Percentiles rank a stretch among this genome's conserved stretches.
These are phyloP conservation scores for Wickerhamiella bombiphila DNA, from an alignment of 805 yeast species.

Conservation along the genomic window DNA sequence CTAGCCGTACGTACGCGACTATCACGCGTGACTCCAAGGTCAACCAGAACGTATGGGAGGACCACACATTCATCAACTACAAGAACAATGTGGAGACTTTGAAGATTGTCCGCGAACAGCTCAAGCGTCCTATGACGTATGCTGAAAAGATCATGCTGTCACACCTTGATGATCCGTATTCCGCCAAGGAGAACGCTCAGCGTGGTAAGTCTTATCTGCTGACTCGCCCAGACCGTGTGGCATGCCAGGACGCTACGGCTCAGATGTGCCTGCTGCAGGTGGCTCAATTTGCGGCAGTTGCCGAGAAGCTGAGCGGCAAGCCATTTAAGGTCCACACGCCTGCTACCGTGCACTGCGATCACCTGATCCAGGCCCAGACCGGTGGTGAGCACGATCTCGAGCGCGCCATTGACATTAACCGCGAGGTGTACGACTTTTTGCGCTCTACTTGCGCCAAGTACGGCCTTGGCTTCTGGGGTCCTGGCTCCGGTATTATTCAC, in stretches of 20 bases:
- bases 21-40: constrained; percentile 58
- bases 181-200: constrained; percentile 50
- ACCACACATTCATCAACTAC: constrained; percentile 77
- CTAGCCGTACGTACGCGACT: constrained; percentile 18
- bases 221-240: constrained; percentile 94
- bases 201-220: constrained; percentile 88
- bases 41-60: constrained; percentile 44
- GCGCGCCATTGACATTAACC: constrained; percentile 76
- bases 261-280: constrained; percentile 90
- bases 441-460: constrained; percentile 84
- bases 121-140: constrained; percentile 78
- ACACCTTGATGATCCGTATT: constrained; percentile 82
- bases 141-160: constrained; percentile 94
- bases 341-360: constrained; percentile 95
- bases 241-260: constrained; percentile 98
- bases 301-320: constrained; percentile 8
- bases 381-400: constrained; percentile 79
- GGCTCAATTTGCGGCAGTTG: constrained; percentile 17
- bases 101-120: constrained; percentile 65
- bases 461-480: constrained; percentile 97
- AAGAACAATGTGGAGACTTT: constrained; percentile 81
- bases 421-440: constrained; percentile 88
- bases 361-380: constrained; percentile 86
- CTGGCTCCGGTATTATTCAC: constrained; percentile 96
- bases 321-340: constrained; percentile 80